Base-by-base conservation (phyloP, 2,329 filamentous ascomycete species). In the Botrytis porri region DNA sequence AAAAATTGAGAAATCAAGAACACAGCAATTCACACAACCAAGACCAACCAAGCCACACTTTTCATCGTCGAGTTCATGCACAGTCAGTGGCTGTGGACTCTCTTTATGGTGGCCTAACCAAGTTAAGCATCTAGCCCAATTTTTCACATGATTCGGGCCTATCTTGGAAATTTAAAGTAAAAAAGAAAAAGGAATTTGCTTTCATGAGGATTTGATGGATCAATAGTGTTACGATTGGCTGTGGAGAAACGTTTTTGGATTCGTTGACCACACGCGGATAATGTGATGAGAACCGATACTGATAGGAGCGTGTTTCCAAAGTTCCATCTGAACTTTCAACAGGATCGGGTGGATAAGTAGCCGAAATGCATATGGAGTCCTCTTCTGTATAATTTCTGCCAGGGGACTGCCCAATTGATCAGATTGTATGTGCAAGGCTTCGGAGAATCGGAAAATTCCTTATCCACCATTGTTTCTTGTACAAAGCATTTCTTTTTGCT, bases 41-140 rank as follows among this genome's bases (percentile, higher is more conserved):
- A 64, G 8, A 22, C 29, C 48, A 67, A 54, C 25, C 32, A 67
- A 67, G 48, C 63, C 65, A 67, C 48, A 67, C n/a, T 29, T 14
- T 67, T 22, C 48, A 41, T 41, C 48, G 41, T 57, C n/a, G 18
- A 32, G 22, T 67, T 57, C 48, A 67, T 67, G 65, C 65, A 67
- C 25, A 25, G 48, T 57, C 25, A 25, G 48, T 57, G 64, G 48
- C 35, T 39, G 62, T 66, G 14, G 45, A 16, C n/a, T 39, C 32
- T 54, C 2, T 14, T 39, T 7, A 22, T 9, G 45, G 12, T 25
- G 14, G 29, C 32, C 18, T 57, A 41, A 39, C 25, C 32, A 41
- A 41, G 41, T 67, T 14, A 22, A 41, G 48, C 25, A 67, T 54
- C 7, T n/a, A 54, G 37, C 8, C 25, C 45, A 39, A 29, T 41